Evolutionary conservation across 345 rosid genomes (phyloP), one percentile per base, ranked within the genome.

Genomic region (Carallia pectinifolia): DNA sequence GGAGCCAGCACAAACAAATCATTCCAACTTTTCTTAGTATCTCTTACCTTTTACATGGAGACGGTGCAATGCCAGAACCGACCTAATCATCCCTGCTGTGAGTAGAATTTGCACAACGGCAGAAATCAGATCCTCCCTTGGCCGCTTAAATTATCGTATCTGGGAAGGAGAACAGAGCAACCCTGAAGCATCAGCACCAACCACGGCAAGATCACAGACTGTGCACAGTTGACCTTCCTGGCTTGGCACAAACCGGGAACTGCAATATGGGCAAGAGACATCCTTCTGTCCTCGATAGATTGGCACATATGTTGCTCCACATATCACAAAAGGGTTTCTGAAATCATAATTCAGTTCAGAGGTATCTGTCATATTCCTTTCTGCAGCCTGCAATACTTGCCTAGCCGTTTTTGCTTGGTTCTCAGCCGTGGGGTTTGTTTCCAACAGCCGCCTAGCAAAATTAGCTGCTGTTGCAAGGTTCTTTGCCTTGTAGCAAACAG

Each of bases 131-230:
- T 62, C 37, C 39, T 16, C 15, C 0, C 56, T 67, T 48, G n/a
- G 59, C 64, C 17, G 60, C 66, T 61, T 27, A 39, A 44, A 19
- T 74, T 62, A 75, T 54, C 93, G 87, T 30, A 85, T 78, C 78
- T 87, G 98, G 55, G 98, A 78, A n/a, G 91, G 88, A 73, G 96
- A 94, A 71, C 98, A 90, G 5, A 89, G 80, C 85, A 94, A 75
- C 48, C 98, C 98, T 2, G 97, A 94, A 54, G 98, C 97, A 77
- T 93, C 97, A 67, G 95, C 91, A 7, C 98, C 97, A 4, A 94
- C 80, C 17, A 85, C 89, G 7, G 96, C 89, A 71, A 92, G 88
- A 77, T 90, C 93, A 76, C 96, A 90, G 5, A 90, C 95, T 0
- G 84, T 59, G 74, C 99, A 95, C 50, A 90, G 80, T 64, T 82